Base-by-base conservation (phyloP, 73 alveolate species). In the Paramecium tetraurelia region DNA sequence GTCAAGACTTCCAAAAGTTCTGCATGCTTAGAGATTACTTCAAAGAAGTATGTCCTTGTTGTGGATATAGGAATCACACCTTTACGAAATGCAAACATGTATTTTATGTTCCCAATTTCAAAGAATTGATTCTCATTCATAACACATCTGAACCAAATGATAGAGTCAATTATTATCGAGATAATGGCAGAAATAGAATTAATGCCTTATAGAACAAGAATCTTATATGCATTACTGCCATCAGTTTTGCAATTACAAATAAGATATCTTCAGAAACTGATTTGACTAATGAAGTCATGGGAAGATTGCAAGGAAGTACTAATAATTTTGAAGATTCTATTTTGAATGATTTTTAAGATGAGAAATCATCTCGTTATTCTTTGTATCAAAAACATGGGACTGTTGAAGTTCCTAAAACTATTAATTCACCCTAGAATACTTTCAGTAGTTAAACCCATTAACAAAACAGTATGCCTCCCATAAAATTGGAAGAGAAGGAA, bases 401-500 rank as follows among this genome's bases (percentile, higher is more conserved):
- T 4, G 76, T 40, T n/a, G 70, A 80, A 80, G 46, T 24, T 43
- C 46, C 46, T 80, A 80, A 80, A 48, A 48, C 46, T 11, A 31
- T 80, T 12, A 80, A 48, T 80, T 80, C 90, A 8, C 90, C 90
- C 21, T 80, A 80, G 31, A 80, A 80, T 48, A 44, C 90, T 0
- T 48, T 80, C 12, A 44, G 76, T 80, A 80, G 90, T 46, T 80
- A 80, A 10, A 80, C 70, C 5, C 24, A 44, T 41, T 18, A 80
- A 48, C n/a, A 80, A 22, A 80, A 41, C 20, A 33, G 57, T 72
- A 33, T 46, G 70, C 90, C 90, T 22, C 72, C 72, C 2, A 80
- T 80, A n/a, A 80, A 80, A 48, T 80, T 80, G 29, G 90, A 80
- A 31, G 90, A 80, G 10, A 80, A 63, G 44, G 90, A 80, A 80